Percentiles rank a stretch among this genome's conserved stretches.
Evolutionary conservation across 768 basidiomycete species (phyloP).

Genomic region (Strobilomyces dryophilus): DNA sequence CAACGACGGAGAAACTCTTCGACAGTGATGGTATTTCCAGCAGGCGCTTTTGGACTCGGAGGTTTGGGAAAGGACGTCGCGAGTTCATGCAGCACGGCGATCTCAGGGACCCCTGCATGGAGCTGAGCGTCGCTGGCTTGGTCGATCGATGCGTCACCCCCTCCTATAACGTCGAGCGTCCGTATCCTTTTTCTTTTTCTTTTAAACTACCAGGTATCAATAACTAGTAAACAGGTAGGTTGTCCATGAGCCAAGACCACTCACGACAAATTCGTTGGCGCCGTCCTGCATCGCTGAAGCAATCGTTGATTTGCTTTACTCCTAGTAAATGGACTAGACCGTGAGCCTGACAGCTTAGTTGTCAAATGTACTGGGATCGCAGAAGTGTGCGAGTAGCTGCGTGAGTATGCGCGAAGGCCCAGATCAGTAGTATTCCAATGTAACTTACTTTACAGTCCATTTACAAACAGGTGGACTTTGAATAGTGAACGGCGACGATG

Average conservation of each 20-base stretch:
- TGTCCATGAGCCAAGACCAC: background rate
- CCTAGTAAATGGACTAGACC: background rate
- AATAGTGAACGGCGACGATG: no score
- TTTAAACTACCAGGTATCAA: constrained; percentile 17
- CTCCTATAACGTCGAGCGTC: background rate
- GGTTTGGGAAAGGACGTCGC: constrained; percentile 1
- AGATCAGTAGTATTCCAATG: no score
- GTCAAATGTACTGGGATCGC: no score
- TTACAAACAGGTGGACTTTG: no score
- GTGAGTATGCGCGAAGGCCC: no score
- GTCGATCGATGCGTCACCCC: background rate
- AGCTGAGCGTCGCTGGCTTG: background rate
- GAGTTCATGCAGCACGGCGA: constrained; percentile 14
- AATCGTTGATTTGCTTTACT: background rate
- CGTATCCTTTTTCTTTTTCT: constrained; percentile 25
- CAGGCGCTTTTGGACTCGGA: background rate
- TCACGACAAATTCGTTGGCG: constrained; percentile 24
- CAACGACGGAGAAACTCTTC: constrained; percentile 23
- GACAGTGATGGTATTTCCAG: constrained; percentile 19
- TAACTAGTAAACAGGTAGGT: background rate
- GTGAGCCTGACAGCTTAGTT: no score
- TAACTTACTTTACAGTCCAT: no score
- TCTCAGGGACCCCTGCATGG: constrained; percentile 11
- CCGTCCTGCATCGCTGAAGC: constrained; percentile 6
- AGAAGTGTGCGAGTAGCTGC: no score